Percentiles rank a stretch among this genome's conserved stretches.
phyloP scores from a whole-genome alignment of 805 yeast genomes.

The Teunomyces funiuensis region DNA sequence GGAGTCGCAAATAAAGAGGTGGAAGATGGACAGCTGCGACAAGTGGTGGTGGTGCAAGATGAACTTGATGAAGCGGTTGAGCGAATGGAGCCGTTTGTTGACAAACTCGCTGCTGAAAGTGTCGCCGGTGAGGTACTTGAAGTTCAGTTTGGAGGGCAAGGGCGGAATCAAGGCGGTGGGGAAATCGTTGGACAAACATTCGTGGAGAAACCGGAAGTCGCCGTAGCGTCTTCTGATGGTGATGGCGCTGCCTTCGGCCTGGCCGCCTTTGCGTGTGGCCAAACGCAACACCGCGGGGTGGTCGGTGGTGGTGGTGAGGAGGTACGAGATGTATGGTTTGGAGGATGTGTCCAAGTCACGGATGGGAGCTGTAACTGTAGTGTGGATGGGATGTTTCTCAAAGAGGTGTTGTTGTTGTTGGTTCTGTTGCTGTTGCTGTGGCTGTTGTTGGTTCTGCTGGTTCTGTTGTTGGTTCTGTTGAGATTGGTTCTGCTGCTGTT shows the following conservation, averaged over 20 bases:
- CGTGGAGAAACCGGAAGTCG: constrained; percentile 79
- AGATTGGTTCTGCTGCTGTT: background rate
- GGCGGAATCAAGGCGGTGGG: constrained; percentile 92
- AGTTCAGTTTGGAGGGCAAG: constrained; percentile 85
- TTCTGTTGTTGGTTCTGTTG: background rate
- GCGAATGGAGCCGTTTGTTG: constrained; percentile 73
- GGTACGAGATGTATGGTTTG: constrained; percentile 73
- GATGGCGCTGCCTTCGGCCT: constrained; percentile 12
- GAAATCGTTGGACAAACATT: constrained; percentile 69
- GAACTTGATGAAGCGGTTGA: constrained; percentile 72
- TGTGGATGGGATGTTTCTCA: constrained; percentile 7
- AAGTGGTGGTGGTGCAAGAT: constrained; percentile 73
- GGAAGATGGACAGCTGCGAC: constrained; percentile 66
- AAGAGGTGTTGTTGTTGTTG: background rate
- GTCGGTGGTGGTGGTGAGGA: constrained; percentile 62
- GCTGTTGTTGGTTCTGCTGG: background rate
- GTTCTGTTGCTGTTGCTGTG: background rate
- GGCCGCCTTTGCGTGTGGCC: constrained; percentile 13
- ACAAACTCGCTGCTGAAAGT: constrained; percentile 86
- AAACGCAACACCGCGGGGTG: constrained; percentile 53
- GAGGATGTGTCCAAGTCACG: constrained; percentile 69
- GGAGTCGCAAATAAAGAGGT: constrained; percentile 66
- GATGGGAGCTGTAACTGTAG: constrained; percentile 58
- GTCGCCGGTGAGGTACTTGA: constrained; percentile 93
- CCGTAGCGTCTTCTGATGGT: constrained; percentile 77